Evolutionary conservation across 2,329 filamentous ascomycete species (phyloP), one percentile per base, ranked within the genome.

Genomic region (Alternaria sp.): DNA sequence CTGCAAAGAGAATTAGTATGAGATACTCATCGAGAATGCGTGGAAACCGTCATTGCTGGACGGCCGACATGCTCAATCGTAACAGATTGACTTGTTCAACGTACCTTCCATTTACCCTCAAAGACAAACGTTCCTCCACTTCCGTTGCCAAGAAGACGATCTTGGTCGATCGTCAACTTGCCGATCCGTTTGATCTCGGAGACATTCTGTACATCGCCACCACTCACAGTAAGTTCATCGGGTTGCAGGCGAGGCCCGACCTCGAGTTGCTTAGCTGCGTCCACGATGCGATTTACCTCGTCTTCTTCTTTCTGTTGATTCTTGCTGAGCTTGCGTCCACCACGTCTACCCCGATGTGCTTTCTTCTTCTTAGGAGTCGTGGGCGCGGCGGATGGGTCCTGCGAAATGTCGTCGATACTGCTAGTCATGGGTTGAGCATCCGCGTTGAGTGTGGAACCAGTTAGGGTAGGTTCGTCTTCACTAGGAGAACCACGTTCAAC

Each of bases 111-210:
- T 55, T 90, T 92, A n/a, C 95, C 95, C 50, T 92, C 90, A 78
- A 95, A 98, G 0, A 99, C 95, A 54, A 96, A 89, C 0, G 95
- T 99, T n/a, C 95, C 95, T 74, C 97, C 97, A 78, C 94, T 98
- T 56, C 95, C 95, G 60, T 92, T 85, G 2, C 89, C 89, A 40
- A 90, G 82, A 18, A 89, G 83, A 30, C 82, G 83, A 68, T 89
- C 85, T 25, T 85, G 88, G 65, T 86, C 82, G 30, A 90, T 87
- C 55, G 83, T 84, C 25, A 89, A 79, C 62, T 86, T 87, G 53
- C 87, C 87, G 69, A 89, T 89, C 45, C 85, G 84, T 62, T 89
- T 81, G 12, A 81, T 79, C 46, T 81, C 83, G 34, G 79, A 78
- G 11, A 84, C 76, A 58, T 84, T 82, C 28, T 80, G 79, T 41